These are phyloP conservation scores for Phytophthora niederhauseri DNA, from an alignment of 352 stramenopile genomes.

Conservation along the genomic window DNA sequence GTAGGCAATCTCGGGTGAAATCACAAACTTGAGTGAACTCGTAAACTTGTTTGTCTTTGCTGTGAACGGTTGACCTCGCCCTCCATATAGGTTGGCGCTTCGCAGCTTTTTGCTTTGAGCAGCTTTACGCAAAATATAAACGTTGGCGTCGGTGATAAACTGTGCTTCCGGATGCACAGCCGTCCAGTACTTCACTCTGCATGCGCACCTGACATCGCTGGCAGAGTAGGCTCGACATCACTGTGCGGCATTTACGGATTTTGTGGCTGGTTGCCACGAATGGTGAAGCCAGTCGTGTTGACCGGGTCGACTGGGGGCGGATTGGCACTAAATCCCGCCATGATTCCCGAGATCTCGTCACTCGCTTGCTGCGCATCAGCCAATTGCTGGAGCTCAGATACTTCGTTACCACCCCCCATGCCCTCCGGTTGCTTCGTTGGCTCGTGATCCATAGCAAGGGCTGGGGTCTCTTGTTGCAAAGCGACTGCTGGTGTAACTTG, in stretches of 20 bases:
- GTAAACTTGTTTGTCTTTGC: conserved; percentile 3
- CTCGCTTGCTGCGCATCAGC: conserved; percentile 25
- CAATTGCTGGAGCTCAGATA: conserved; percentile 7
- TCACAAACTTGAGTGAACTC: neutral
- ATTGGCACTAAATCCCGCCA: conserved; percentile 28
- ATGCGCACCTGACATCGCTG: conserved; percentile 2
- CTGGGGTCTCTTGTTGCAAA: conserved; percentile 5
- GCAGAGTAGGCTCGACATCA: neutral
- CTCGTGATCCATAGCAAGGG: conserved; percentile 10
- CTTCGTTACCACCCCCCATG: neutral
- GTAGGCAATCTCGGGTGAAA: neutral
- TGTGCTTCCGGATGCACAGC: neutral
- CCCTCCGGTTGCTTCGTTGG: conserved; percentile 13
- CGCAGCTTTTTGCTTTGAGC: neutral
- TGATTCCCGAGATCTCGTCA: conserved; percentile 34
- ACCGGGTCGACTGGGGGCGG: conserved; percentile 6
- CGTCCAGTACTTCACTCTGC: neutral
- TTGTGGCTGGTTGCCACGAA: conserved; percentile 30
- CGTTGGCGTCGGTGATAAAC: neutral
- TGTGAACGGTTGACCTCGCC: conserved; percentile 17
- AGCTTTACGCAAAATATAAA: conserved; percentile 24
- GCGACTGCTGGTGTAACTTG: conserved; percentile 29
- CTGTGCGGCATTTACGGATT: conserved; percentile 18
- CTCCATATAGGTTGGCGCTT: neutral
- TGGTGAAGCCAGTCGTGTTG: conserved; percentile 32